These are phyloP conservation scores for Hypoxylon intermedium DNA, from an alignment of 495 filamentous ascomycete species.

Conservation along the genomic window DNA sequence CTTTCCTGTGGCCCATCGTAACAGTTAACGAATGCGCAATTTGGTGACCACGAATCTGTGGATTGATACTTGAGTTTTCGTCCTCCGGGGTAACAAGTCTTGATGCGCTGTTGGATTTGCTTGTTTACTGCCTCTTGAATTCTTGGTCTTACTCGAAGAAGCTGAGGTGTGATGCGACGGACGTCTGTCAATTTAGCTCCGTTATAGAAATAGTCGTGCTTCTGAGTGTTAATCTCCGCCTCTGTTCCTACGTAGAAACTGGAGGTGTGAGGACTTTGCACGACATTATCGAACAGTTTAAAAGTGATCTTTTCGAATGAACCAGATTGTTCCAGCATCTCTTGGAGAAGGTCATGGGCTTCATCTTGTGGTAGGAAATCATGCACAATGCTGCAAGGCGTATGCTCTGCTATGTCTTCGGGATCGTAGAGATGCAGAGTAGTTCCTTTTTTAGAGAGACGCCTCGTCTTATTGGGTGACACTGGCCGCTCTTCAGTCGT, in stretches of 20 bases:
- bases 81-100: conserved; percentile 62
- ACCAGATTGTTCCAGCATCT: conserved; percentile 77
- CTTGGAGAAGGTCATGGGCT: conserved; percentile 74
- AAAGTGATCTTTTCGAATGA: conserved; percentile 77
- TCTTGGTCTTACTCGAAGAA: conserved; percentile 66
- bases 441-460: conserved; percentile 74
- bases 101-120: conserved; percentile 72
- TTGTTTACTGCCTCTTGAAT: conserved; percentile 78
- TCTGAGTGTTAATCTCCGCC: conserved; percentile 68
- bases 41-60: conserved; percentile 75
- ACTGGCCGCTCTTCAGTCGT: conserved; percentile 38
- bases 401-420: conserved; percentile 76
- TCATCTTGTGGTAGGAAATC: conserved; percentile 79
- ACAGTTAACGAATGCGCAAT: conserved; percentile 92
- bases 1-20: conserved; percentile 80
- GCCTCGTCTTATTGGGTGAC: conserved; percentile 53
- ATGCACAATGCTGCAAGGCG: conserved; percentile 89
- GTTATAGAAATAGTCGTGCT: conserved; percentile 83
- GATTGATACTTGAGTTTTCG: conserved; percentile 82
- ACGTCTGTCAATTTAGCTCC: conserved; percentile 76
- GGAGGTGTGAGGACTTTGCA: conserved; percentile 79
- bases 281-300: conserved; percentile 84
- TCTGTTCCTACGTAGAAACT: conserved; percentile 78
- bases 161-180: conserved; percentile 72
- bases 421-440: conserved; percentile 85